These are phyloP conservation scores for Cenchrus fungigraminus DNA, from an alignment of 176 grass and related monocot species.

Conservation along the genomic window DNA sequence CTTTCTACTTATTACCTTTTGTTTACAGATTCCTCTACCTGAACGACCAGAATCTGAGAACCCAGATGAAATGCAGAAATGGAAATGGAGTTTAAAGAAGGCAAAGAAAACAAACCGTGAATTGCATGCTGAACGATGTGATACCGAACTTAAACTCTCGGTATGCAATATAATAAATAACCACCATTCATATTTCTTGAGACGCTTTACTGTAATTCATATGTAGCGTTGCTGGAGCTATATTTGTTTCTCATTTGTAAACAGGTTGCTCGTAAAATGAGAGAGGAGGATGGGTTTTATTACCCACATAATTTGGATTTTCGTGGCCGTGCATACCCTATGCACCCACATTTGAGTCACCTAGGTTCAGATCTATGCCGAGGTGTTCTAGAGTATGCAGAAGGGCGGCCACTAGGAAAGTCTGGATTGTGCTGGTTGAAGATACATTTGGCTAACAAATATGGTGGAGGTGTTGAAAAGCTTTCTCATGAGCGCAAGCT, in stretches of 20 bases:
- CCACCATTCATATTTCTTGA: conserved; percentile 28
- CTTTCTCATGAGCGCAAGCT: conserved; percentile 77
- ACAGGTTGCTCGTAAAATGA: conserved; percentile 98
- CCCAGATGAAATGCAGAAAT: conserved; percentile 68
- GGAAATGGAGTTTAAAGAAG: conserved; percentile 83
- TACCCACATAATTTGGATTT: conserved; percentile 98
- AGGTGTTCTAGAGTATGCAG: conserved; percentile 87
- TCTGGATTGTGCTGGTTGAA: conserved; percentile 89
- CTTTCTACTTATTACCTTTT: conserved; percentile 15
- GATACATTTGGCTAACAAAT: conserved; percentile 97
- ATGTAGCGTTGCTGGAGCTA: conserved; percentile 29
- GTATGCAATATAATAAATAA: conserved; percentile 59
- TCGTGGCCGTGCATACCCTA: conserved; percentile 88
- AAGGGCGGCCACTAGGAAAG: conserved; percentile 81
- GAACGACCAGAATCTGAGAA: conserved; percentile 70
- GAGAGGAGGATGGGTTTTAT: conserved; percentile 87
- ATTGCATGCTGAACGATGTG: conserved; percentile 87
- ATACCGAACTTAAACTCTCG: conserved; percentile 94
- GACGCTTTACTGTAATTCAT: conserved; percentile 27
- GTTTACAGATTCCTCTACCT: conserved; percentile 66
- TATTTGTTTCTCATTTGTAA: conserved; percentile 18
- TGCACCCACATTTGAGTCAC: conserved; percentile 96
- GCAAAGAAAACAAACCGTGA: conserved; percentile 82
- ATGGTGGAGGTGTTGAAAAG: conserved; percentile 85
- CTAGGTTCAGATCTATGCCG: conserved; percentile 91